A percentile compares a stretch with the other conserved stretches of the same genome.
Conservation (phyloP, 176 grass and related monocot genomes). For the Secale cereale region DNA sequence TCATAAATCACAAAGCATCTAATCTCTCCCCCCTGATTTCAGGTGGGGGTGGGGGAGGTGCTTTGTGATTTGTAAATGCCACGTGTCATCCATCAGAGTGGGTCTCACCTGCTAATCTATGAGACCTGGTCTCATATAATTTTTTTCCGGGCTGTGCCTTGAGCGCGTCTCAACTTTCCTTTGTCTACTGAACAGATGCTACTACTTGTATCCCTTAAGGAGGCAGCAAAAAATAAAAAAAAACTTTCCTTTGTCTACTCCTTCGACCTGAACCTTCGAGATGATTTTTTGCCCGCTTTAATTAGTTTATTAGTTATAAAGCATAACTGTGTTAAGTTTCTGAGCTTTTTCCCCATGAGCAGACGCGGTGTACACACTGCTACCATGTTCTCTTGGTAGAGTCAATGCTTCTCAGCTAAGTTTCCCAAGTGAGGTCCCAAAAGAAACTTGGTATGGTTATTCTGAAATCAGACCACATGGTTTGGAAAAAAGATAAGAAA, state of each 20-base stretch:
- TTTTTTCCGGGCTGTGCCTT: not conserved
- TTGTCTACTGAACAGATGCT: too few relatives aligned
- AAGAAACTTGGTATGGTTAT: not conserved
- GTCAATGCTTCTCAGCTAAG: conserved; percentile 6
- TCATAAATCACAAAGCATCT: too few relatives aligned
- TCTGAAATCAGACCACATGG: not conserved
- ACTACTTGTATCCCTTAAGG: too few relatives aligned
- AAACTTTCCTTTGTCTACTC: not conserved
- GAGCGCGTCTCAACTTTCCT: not conserved
- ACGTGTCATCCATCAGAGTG: too few relatives aligned
- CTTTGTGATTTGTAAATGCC: too few relatives aligned
- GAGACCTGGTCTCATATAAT: too few relatives aligned
- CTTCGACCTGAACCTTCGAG: conserved; percentile 19
- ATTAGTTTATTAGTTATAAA: too few relatives aligned
- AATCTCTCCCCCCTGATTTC: too few relatives aligned
- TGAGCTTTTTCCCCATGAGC: not conserved
- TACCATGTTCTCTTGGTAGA: not conserved
- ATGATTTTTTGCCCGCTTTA: not conserved
- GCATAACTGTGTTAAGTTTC: not conserved
- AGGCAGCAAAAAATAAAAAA: too few relatives aligned
- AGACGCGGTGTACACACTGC: not conserved
- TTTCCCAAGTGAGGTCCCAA: not conserved
- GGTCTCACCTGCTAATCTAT: too few relatives aligned
- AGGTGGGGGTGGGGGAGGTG: too few relatives aligned
- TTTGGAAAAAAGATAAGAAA: too few relatives aligned